Evolutionary conservation across 148 eudicot genomes (phyloP), one percentile per base, ranked within the genome.

Genomic region (Limonium bicolor): DNA sequence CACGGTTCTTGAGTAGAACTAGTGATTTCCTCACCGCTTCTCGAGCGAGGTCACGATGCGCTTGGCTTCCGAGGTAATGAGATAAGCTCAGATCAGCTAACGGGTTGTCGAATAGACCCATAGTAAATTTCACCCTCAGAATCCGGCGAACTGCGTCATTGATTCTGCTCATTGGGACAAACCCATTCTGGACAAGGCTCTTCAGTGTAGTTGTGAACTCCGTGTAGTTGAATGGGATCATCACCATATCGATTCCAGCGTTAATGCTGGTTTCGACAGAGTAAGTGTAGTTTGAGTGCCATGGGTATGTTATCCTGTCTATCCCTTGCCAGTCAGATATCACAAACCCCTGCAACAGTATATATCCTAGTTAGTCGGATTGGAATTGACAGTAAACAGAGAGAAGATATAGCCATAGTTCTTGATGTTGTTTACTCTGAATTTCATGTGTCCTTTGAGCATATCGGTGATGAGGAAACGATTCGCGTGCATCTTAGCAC

Each of bases 11-110:
- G 26, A 64, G 59, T 19, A 64, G 36, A 32, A 64, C 69, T 1
- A 58, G 64, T 2, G 69, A 52, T 48, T 53, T 58, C 21, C 59
- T 40, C 16, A 64, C 69, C 12, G 69, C 69, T 28, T 51, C 69
- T 29, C 69, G 58, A 2, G 69, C 69, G 27, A 64, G 25, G 20
- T 64, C 69, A 41, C 69, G 54, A 27, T 64, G 69, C 35, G 50
- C 69, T 64, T 59, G 56, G 36, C 64, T 41, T 36, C 64, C 64
- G 7, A 59, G 23, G 55, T 59, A 42, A 20, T 51, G 35, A n/a
- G 38, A 28, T 40, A 51, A 36, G 53, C 64, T 59, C 17, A 13
- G 26, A 50, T 59, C 64, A 44, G 64, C 56, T 48, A 59, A 27
- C 2, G 64, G 64, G 24, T 45, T 51, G 23, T 59, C 64, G 36